Conservation (phyloP, 768 basidiomycete genomes). For the Phaeotremella skinneri region DNA sequence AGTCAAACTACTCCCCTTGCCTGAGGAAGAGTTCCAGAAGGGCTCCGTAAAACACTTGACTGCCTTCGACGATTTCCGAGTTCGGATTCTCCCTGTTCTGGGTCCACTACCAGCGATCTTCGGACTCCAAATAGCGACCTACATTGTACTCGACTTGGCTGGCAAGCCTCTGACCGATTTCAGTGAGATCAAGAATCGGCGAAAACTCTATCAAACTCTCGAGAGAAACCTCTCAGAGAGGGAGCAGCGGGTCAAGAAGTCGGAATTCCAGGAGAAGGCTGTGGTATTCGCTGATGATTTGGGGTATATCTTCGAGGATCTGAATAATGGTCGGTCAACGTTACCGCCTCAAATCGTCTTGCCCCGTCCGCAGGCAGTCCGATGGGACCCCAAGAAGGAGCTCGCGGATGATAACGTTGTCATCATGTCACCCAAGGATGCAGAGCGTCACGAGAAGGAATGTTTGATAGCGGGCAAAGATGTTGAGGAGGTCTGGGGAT, state of each 20-base stretch:
- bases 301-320: conserved; percentile 78
- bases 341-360: conserved; percentile 76
- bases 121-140: conserved; percentile 84
- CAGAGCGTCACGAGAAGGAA: conserved; percentile 61
- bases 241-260: conserved; percentile 67
- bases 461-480: conserved; percentile 48
- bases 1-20: conserved; percentile 80
- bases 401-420: conserved; percentile 78
- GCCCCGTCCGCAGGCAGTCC: conserved; percentile 66
- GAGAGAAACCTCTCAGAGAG: conserved; percentile 71
- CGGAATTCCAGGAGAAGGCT: conserved; percentile 41
- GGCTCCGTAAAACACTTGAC: conserved; percentile 85
- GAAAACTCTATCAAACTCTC: conserved; percentile 76
- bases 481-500: conserved; percentile 69
- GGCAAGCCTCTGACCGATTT: conserved; percentile 79
- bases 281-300: conserved; percentile 81
- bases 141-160: conserved; percentile 79
- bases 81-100: conserved; percentile 87
- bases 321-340: conserved; percentile 68
- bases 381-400: conserved; percentile 72
- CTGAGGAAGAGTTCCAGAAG: conserved; percentile 87
- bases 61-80: conserved; percentile 87
- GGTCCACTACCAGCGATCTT: conserved; percentile 87
- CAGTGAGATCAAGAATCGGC: conserved; percentile 77
- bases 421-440: conserved; percentile 74